A percentile compares a stretch with the other conserved stretches of the same genome.
phyloP scores from a whole-genome alignment of 2,329 filamentous ascomycete species.

The Apiospora kogelbergensis region DNA sequence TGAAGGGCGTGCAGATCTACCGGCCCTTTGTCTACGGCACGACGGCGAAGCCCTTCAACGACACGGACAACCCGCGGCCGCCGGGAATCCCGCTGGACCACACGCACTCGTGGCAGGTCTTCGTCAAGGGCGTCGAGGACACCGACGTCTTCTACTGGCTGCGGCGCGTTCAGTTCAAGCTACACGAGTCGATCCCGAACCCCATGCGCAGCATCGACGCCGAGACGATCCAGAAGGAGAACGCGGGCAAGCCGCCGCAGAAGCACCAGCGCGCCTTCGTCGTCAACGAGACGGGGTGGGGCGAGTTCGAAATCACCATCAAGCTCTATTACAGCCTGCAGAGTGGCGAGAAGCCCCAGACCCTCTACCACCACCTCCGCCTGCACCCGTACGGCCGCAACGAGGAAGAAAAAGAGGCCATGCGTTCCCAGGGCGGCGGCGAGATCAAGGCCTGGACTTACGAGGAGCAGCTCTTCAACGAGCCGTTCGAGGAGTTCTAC shows the following conservation, averaged over 20 bases:
- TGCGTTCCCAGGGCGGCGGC: constrained; percentile 58
- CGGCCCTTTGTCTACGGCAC: constrained; percentile 74
- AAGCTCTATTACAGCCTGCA: constrained; percentile 91
- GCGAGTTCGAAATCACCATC: constrained; percentile 95
- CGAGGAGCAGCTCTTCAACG: constrained; percentile 96
- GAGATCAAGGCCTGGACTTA: constrained; percentile 79
- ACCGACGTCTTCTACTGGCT: constrained; percentile 94
- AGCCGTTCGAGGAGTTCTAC: constrained; percentile 91
- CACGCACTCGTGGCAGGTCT: constrained; percentile 95
- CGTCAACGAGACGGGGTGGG: constrained; percentile 93
- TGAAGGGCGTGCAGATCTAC: constrained; percentile 64
- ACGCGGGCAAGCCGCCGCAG: constrained; percentile 37
- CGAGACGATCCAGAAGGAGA: constrained; percentile 31
- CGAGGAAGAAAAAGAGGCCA: constrained; percentile 67
- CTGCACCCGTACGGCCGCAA: constrained; percentile 87
- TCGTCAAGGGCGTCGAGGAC: constrained; percentile 85
- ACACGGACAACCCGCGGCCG: constrained; percentile 75
- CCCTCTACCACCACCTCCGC: constrained; percentile 89
- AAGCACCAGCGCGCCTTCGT: constrained; percentile 63
- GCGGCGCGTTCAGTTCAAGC: constrained; percentile 95
- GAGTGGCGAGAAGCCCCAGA: constrained; percentile 89
- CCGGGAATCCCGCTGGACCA: constrained; percentile 80
- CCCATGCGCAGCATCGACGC: constrained; percentile 68
- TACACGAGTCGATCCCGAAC: constrained; percentile 95
- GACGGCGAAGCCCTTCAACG: constrained; percentile 77